Evolutionary conservation across 164 flowering plant genomes (phyloP), one percentile per base, ranked within the genome.

Genomic region (Taxillus chinensis): DNA sequence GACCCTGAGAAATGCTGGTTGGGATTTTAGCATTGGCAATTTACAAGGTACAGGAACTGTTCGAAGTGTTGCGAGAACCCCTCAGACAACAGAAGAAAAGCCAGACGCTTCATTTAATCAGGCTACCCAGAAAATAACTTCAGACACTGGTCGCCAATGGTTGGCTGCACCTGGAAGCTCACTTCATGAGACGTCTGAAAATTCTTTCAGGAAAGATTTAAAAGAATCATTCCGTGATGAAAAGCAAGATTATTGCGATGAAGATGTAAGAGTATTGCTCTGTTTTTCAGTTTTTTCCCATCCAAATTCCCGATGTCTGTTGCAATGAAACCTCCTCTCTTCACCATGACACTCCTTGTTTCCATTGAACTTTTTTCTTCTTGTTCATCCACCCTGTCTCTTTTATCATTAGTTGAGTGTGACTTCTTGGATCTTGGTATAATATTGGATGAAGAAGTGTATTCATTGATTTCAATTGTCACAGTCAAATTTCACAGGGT

Each of bases 21-120:
- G 98, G 98, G 96, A 92, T 78, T 92, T 92, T 69, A 85, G 96
- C 68, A 78, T 80, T 65, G 74, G 86, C 64, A 84, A 82, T 64
- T 69, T 83, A 48, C 72, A 27, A n/a, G 60, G 70, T 67, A 78
- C 83, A 11, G 89, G 90, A 43, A 87, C 89, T 58, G 69, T 83
- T 61, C 71, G 75, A 55, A 83, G 79, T 78, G 77, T 73, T 68
- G 65, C 78, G 55, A 83, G 67, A 65, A 90, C 90, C 59, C 89
- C 89, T 62, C 95, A 78, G 66, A 66, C 67, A 54, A 73, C 79
- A 75, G 95, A 86, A 64, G 85, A 68, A 73, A 83, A 73, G 71
- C 64, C 72, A 37, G 96, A 88, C 14, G 68, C 57, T 67, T 64
- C 74, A 56, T 62, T 67, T 46, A 66, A 70, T 74, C 82, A 77